A percentile compares a stretch with the other conserved stretches of the same genome.
Evolutionary conservation across 495 filamentous ascomycete genomes (phyloP).

Genomic region (Penicillium simplicissimum): DNA sequence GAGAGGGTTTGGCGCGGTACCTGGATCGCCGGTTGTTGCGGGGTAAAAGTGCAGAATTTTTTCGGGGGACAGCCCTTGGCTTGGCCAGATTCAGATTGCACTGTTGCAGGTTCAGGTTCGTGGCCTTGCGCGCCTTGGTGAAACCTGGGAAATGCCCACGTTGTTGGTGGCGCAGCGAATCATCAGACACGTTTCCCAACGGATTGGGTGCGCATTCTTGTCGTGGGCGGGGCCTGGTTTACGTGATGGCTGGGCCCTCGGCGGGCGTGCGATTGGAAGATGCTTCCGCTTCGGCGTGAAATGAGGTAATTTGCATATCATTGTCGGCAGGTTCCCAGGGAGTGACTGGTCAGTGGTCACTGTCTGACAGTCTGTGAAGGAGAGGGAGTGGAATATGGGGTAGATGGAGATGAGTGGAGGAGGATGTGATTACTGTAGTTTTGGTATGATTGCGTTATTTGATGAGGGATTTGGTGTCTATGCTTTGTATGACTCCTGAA

Average conservation of each 20-base stretch:
- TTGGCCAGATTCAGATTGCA: not conserved
- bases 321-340: not conserved
- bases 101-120: too few species aligned
- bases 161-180: not conserved
- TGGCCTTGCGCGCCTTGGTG: not conserved
- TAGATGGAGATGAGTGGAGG: not conserved
- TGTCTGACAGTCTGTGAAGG: too few species aligned
- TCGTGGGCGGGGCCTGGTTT: constrained; percentile 22
- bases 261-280: constrained; percentile 30
- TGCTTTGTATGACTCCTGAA: not conserved
- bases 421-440: not conserved
- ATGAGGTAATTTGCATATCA: constrained; percentile 22
- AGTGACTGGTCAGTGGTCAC: not conserved
- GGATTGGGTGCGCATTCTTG: constrained; percentile 1
- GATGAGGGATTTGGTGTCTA: not conserved
- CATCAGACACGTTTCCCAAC: constrained; percentile 13
- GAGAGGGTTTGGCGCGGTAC: constrained; percentile 24
- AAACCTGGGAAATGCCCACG: not conserved
- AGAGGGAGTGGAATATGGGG: not conserved
- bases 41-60: constrained; percentile 14
- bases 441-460: not conserved
- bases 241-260: constrained; percentile 29
- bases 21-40: constrained; percentile 31
- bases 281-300: constrained; percentile 19
- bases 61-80: not conserved